Conservation (phyloP, 331 rosid species). For the Cydonia oblonga region DNA sequence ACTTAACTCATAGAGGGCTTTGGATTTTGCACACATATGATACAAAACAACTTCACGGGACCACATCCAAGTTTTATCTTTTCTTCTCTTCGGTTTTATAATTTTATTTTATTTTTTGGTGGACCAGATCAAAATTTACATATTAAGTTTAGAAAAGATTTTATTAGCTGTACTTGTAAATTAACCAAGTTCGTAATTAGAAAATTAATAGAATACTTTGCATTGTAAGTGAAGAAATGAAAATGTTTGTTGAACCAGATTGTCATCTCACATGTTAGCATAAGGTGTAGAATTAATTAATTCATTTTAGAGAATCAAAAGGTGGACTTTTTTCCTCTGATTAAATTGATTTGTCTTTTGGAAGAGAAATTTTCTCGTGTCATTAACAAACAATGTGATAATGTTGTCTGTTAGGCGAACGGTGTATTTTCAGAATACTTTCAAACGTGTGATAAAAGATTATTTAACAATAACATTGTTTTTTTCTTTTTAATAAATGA, state of each 20-base stretch:
- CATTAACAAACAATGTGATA: too few relatives aligned
- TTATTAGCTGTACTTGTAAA: too few relatives aligned
- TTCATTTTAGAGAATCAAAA: background rate
- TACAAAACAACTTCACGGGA: background rate
- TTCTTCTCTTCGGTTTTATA: background rate
- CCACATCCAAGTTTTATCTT: background rate
- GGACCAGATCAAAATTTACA: background rate
- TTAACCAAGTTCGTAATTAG: background rate
- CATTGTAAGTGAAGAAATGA: background rate
- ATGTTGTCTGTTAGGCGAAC: too few relatives aligned
- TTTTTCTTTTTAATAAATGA: too few relatives aligned
- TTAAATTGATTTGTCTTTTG: background rate
- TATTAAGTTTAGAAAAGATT: too few relatives aligned
- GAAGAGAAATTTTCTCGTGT: too few relatives aligned
- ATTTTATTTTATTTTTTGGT: background rate
- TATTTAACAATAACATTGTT: too few relatives aligned
- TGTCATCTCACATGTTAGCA: background rate
- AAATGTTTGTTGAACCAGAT: background rate
- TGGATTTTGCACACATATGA: background rate
- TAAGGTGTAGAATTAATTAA: background rate
- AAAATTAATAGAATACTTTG: background rate
- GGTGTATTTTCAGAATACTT: too few relatives aligned
- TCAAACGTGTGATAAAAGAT: too few relatives aligned
- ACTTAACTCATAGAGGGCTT: background rate
- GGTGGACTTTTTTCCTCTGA: background rate